Conservation (phyloP, 1,284 basidiomycete genomes). For the Hypsizygus ulmarius region DNA sequence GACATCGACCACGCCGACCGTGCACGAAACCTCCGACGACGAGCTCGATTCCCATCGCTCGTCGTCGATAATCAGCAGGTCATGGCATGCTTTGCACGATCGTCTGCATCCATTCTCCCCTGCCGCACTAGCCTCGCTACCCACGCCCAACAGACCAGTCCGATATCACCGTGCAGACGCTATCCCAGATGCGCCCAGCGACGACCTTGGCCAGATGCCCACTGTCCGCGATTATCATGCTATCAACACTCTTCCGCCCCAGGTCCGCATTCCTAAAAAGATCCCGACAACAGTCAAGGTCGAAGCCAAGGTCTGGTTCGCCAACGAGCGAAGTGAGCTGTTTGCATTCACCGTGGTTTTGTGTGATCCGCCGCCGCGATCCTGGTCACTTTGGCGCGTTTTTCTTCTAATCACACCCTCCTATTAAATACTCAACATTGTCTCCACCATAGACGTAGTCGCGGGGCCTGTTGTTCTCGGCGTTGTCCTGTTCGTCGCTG, state of each 20-base stretch:
- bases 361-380: slow-evolving; percentile 85
- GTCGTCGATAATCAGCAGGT: slow-evolving; percentile 37
- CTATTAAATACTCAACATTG: neutral
- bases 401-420: neutral
- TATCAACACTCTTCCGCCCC: slow-evolving; percentile 57
- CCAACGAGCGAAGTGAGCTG: slow-evolving; percentile 86
- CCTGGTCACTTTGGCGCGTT: slow-evolving; percentile 86
- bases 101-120: slow-evolving; percentile 69
- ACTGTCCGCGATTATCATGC: slow-evolving; percentile 69
- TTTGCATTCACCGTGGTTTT: neutral
- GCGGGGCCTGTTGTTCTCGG: slow-evolving; percentile 81
- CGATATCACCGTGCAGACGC: slow-evolving; percentile 68
- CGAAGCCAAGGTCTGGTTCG: slow-evolving; percentile 99
- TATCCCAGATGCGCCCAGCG: slow-evolving; percentile 59
- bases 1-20: slow-evolving; percentile 9
- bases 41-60: slow-evolving; percentile 13
- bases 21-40: slow-evolving; percentile 12
- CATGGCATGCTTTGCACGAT: slow-evolving; percentile 61
- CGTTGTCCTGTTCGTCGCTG: slow-evolving; percentile 75
- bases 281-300: slow-evolving; percentile 88
- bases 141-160: slow-evolving; percentile 50
- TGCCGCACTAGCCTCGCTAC: slow-evolving; percentile 64
- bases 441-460: slow-evolving; percentile 61
- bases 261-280: slow-evolving; percentile 79
- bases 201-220: slow-evolving; percentile 52